These are phyloP conservation scores for Eimeria maxima DNA, from an alignment of 169 alveolate species.

Conservation along the genomic window DNA sequence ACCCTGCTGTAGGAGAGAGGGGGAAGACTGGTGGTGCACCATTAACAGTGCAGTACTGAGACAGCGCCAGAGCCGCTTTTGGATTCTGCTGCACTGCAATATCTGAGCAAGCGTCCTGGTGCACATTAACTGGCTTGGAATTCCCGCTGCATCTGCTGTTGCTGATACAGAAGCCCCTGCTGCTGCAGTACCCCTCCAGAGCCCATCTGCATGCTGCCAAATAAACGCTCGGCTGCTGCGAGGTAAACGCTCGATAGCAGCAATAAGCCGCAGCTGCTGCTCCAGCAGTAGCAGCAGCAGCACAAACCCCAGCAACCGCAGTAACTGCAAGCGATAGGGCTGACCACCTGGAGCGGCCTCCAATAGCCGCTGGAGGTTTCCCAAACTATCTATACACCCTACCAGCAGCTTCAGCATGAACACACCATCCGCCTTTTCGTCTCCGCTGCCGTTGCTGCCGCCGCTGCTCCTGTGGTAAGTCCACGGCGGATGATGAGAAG, in stretches of 20 bases:
- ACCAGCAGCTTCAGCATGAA: conserved; percentile 19
- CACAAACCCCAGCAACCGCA: conserved; percentile 66
- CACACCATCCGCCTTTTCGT: not conserved
- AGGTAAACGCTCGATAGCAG: conserved; percentile 45
- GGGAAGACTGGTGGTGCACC: conserved; percentile 27
- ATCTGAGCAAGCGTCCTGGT: conserved; percentile 2
- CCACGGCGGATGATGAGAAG: conserved; percentile 44
- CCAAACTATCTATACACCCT: conserved; percentile 49
- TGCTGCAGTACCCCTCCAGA: conserved; percentile 52
- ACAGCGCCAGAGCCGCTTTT: conserved; percentile 57
- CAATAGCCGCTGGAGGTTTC: conserved; percentile 17
- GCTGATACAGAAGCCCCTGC: not conserved
- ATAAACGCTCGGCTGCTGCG: conserved; percentile 56
- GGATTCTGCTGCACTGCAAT: conserved; percentile 25
- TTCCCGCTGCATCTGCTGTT: conserved; percentile 43
- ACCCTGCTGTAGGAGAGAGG: not conserved
- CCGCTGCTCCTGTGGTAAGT: conserved; percentile 17
- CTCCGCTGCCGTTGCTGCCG: conserved; percentile 39
- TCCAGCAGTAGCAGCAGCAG: conserved; percentile 72
- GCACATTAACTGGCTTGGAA: conserved; percentile 25
- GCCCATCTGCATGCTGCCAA: conserved; percentile 52
- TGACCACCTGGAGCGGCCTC: conserved; percentile 14
- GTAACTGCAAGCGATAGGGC: conserved; percentile 24
- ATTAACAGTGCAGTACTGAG: conserved; percentile 28
- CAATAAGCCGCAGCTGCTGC: conserved; percentile 40